Percentiles rank a stretch among this genome's conserved stretches.
Evolutionary conservation across 2,329 filamentous ascomycete species (phyloP).

Genomic region (Cercospora sojina): DNA sequence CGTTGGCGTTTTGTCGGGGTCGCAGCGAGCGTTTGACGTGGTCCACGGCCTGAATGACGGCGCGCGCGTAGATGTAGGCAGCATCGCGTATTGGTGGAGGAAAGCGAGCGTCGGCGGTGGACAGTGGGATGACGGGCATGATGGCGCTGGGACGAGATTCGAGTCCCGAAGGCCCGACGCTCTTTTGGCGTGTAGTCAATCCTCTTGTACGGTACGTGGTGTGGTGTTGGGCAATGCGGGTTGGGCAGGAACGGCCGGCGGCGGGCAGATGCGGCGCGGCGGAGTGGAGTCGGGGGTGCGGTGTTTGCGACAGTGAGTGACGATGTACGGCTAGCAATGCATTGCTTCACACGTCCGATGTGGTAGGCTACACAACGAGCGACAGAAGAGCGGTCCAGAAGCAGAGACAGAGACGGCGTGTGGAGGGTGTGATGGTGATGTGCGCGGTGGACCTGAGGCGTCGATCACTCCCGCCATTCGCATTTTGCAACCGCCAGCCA

Average conservation of each 20-base stretch:
- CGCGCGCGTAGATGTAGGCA: slow-evolving; percentile 4
- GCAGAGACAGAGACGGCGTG: neutral
- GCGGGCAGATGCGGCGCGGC: neutral
- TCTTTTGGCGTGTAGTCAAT: neutral
- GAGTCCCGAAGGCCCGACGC: neutral
- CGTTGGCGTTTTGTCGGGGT: slow-evolving; percentile 24
- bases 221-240: neutral
- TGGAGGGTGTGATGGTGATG: neutral
- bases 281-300: neutral
- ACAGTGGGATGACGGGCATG: slow-evolving; percentile 21
- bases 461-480: neutral
- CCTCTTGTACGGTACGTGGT: neutral
- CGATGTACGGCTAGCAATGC: neutral
- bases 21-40: slow-evolving; percentile 15
- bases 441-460: neutral
- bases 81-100: slow-evolving; percentile 28
- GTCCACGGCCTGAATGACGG: slow-evolving; percentile 13
- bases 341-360: neutral
- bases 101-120: slow-evolving; percentile 27
- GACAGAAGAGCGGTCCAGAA: slow-evolving; percentile 1
- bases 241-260: neutral
- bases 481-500: neutral
- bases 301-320: neutral
- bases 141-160: neutral
- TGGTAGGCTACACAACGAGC: slow-evolving; percentile 10